phyloP scores from a whole-genome alignment of 495 filamentous ascomycete genomes.

The Penicillium ochrochloron region DNA sequence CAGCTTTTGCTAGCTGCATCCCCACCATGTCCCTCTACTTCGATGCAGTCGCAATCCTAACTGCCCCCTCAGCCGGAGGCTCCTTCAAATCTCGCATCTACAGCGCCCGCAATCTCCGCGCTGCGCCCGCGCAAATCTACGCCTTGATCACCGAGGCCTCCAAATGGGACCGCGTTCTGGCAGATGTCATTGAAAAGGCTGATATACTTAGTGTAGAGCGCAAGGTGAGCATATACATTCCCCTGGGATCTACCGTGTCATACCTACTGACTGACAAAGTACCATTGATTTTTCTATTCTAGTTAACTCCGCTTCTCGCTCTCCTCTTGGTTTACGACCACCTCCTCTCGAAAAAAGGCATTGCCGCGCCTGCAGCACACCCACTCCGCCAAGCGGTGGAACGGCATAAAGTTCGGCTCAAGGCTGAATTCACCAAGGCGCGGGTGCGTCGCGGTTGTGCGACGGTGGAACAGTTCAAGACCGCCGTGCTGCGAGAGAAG shows the following conservation, averaged over 20 bases:
- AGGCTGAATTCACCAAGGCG: constrained; percentile 78
- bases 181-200: constrained; percentile 81
- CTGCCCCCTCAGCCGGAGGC: constrained; percentile 64
- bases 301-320: constrained; percentile 82
- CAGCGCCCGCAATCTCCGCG: constrained; percentile 66
- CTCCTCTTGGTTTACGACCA: constrained; percentile 87
- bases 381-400: constrained; percentile 74
- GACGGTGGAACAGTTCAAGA: constrained; percentile 65
- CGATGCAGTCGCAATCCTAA: constrained; percentile 78
- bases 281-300: constrained; percentile 22
- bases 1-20: neutral
- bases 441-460: constrained; percentile 71
- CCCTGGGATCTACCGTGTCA: constrained; percentile 8
- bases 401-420: constrained; percentile 78
- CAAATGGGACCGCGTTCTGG: constrained; percentile 87
- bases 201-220: constrained; percentile 73
- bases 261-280: constrained; percentile 50
- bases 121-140: constrained; percentile 79
- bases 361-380: constrained; percentile 76
- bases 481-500: constrained; percentile 53
- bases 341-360: constrained; percentile 76
- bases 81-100: constrained; percentile 87
- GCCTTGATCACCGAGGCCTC: constrained; percentile 81
- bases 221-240: constrained; percentile 61
- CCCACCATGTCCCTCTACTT: constrained; percentile 88